Evolutionary conservation across 371 early-diverging fungal genomes (phyloP).

Genomic region (Syncephalastrum contaminatum): DNA sequence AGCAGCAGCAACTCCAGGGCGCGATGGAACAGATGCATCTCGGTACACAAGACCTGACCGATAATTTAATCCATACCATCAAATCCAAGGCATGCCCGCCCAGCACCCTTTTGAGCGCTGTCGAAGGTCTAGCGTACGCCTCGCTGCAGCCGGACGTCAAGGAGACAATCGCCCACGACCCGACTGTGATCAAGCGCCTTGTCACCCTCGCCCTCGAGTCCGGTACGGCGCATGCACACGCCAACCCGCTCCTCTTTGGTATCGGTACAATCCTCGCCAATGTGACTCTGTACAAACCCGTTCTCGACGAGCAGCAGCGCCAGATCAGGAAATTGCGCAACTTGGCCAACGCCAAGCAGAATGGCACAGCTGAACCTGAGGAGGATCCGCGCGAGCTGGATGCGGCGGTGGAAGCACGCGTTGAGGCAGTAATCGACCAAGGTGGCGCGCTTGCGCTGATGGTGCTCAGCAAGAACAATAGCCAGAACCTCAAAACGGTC

Average conservation of each 20-base stretch:
- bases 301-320: conserved; percentile 76
- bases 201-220: conserved; percentile 49
- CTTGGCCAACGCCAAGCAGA: conserved; percentile 54
- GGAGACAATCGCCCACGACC: conserved; percentile 57
- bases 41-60: conserved; percentile 28
- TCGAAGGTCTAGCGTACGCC: conserved; percentile 80
- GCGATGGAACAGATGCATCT: conserved; percentile 36
- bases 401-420: conserved; percentile 61
- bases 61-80: conserved; percentile 34
- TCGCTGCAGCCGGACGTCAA: conserved; percentile 62
- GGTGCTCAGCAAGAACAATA: conserved; percentile 53
- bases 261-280: conserved; percentile 70
- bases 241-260: conserved; percentile 60
- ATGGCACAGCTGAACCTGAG: conserved; percentile 17
- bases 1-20: conserved; percentile 14
- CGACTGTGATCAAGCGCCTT: conserved; percentile 54
- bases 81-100: conserved; percentile 35
- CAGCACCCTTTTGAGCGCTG: conserved; percentile 30
- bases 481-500: conserved; percentile 57
- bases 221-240: conserved; percentile 30
- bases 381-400: conserved; percentile 60
- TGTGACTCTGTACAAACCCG: conserved; percentile 66
- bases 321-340: conserved; percentile 76
- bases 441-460: conserved; percentile 63
- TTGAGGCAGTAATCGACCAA: conserved; percentile 46